These are phyloP conservation scores for Suhomyces pyralidae DNA, from an alignment of 805 yeast genomes.

Conservation along the genomic window DNA sequence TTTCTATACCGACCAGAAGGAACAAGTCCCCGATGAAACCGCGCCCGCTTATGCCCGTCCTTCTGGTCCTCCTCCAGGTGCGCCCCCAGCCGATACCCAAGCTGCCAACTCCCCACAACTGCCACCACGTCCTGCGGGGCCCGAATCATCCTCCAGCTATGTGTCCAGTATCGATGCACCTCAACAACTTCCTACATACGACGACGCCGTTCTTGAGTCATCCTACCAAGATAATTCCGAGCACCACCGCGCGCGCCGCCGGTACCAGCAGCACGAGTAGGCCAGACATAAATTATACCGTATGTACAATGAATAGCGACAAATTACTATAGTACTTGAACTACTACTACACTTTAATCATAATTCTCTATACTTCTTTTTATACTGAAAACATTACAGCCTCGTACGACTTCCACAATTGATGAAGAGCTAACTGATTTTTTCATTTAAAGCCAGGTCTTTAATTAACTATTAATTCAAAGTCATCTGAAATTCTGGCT, in stretches of 20 bases:
- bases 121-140: background rate
- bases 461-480: too few relatives aligned
- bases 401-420: too few relatives aligned
- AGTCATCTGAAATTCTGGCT: too few relatives aligned
- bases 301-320: background rate
- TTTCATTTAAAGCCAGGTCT: too few relatives aligned
- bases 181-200: conserved; percentile 32
- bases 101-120: background rate
- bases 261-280: conserved; percentile 32
- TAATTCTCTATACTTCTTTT: too few relatives aligned
- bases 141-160: background rate
- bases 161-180: background rate
- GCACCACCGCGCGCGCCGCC: conserved; percentile 30
- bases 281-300: conserved; percentile 16
- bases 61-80: background rate
- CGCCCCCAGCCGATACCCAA: background rate
- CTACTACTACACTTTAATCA: too few relatives aligned
- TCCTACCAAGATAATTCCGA: conserved; percentile 31
- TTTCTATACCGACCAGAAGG: background rate
- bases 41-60: background rate
- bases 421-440: too few relatives aligned
- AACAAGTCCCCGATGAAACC: background rate
- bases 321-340: too few relatives aligned
- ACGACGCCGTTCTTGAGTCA: conserved; percentile 32
- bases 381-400: too few relatives aligned